Evolutionary conservation across 2,329 filamentous ascomycete species (phyloP).

Genomic region (Fusarium mundagurra): DNA sequence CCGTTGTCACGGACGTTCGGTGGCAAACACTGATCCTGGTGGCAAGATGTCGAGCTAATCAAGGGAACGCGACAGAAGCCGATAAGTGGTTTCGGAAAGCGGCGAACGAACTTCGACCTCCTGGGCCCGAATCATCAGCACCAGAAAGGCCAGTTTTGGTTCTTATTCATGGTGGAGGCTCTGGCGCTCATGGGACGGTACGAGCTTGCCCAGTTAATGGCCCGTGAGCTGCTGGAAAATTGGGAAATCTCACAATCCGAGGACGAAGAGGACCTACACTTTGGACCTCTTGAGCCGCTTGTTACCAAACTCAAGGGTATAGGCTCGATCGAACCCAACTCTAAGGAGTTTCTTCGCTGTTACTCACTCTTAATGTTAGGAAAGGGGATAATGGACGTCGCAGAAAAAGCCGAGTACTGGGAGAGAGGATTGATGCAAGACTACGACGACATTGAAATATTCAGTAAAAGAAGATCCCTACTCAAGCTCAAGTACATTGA

Average conservation of each 20-base stretch:
- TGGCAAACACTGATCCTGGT: not conserved
- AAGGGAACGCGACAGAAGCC: not conserved
- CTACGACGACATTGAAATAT: not conserved
- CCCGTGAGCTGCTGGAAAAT: rapidly evolving
- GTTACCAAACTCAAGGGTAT: rapidly evolving
- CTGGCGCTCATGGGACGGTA: not conserved
- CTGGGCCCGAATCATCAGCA: no score
- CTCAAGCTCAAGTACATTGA: not conserved
- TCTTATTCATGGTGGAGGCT: no score
- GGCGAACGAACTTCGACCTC: not conserved
- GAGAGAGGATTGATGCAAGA: no score
- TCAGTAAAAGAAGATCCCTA: not conserved
- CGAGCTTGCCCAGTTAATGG: rapidly evolving
- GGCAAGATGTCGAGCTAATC: rapidly evolving
- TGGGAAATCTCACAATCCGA: rapidly evolving
- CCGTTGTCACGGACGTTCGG: rapidly evolving
- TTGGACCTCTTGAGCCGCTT: not conserved
- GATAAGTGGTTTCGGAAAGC: not conserved
- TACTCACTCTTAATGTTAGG: rapidly evolving
- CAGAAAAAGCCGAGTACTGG: no score
- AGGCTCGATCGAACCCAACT: rapidly evolving
- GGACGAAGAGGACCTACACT: rapidly evolving
- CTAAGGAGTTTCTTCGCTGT: not conserved
- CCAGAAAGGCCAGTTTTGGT: no score
- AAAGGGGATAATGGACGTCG: rapidly evolving